These are phyloP conservation scores for Amanita pallidorosea DNA, from an alignment of 768 basidiomycete genomes.

Conservation along the genomic window DNA sequence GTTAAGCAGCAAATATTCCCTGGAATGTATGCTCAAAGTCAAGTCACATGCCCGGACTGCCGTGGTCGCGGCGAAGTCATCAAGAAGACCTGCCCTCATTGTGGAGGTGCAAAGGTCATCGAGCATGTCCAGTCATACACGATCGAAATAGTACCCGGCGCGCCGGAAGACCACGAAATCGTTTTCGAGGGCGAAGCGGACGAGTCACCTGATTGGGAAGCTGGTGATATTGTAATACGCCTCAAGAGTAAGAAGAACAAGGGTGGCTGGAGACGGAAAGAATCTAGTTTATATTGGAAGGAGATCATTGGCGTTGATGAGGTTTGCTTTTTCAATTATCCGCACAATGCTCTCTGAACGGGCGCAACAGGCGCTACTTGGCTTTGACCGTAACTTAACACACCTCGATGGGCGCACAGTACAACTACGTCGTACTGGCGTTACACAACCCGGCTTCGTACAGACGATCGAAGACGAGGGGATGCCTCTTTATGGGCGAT, in stretches of 20 bases:
- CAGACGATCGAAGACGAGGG: constrained; percentile 83
- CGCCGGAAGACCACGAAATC: constrained; percentile 89
- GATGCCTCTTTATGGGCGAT: constrained; percentile 62
- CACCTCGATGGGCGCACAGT: constrained; percentile 86
- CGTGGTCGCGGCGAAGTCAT: constrained; percentile 76
- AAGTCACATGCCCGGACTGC: constrained; percentile 77
- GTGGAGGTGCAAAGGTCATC: constrained; percentile 70
- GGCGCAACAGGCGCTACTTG: constrained; percentile 69
- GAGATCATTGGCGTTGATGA: constrained; percentile 89
- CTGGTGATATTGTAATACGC: constrained; percentile 86
- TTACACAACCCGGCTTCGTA: constrained; percentile 92
- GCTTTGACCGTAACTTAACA: constrained; percentile 87
- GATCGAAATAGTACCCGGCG: constrained; percentile 76
- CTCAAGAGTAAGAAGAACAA: constrained; percentile 69
- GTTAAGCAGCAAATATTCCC: constrained; percentile 94
- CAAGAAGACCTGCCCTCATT: constrained; percentile 70
- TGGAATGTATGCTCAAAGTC: constrained; percentile 89
- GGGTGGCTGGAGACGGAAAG: constrained; percentile 84
- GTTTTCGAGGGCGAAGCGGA: constrained; percentile 96
- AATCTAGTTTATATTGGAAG: constrained; percentile 83
- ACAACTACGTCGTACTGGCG: constrained; percentile 55
- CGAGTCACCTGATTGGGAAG: constrained; percentile 91
- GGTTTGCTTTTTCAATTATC: constrained; percentile 30
- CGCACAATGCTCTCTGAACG: not conserved
- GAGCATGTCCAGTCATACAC: constrained; percentile 76